Conservation (phyloP, 2,329 filamentous ascomycete genomes). For the Neonectria sp. region DNA sequence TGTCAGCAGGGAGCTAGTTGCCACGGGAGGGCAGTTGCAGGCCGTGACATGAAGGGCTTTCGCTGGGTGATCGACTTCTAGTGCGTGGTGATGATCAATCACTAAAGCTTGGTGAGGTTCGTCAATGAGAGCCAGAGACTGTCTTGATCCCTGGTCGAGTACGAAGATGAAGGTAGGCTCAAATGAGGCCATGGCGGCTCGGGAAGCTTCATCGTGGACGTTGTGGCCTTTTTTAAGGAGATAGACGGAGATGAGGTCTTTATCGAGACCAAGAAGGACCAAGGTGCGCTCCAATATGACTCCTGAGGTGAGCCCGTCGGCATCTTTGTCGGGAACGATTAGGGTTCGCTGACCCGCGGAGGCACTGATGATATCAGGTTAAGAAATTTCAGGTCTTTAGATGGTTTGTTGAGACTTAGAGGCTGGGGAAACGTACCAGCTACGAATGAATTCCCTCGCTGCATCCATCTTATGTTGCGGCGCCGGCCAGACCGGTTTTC, state of each 20-base stretch:
- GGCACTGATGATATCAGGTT: too few species aligned
- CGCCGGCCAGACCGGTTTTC: not conserved
- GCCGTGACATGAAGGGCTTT: conserved; percentile 71
- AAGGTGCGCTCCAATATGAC: not conserved
- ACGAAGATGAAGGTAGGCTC: not conserved
- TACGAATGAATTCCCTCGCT: not conserved
- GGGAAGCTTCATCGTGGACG: not conserved
- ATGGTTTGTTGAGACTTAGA: too few species aligned
- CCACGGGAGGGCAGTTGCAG: conserved; percentile 75
- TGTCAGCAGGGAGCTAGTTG: conserved; percentile 75
- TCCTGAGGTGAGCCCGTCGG: not conserved
- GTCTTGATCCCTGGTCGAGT: not conserved
- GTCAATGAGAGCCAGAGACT: not conserved
- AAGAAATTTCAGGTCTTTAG: too few species aligned
- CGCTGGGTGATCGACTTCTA: conserved; percentile 68
- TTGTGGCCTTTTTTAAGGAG: not conserved
- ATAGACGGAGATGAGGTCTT: not conserved
- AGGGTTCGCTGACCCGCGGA: not conserved
- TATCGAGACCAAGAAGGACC: not conserved
- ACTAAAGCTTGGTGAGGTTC: not conserved
- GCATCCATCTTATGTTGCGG: not conserved
- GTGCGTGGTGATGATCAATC: not conserved
- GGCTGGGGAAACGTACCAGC: too few species aligned
- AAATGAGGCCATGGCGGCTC: not conserved
- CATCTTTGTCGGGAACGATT: not conserved